Evolutionary conservation across 2,329 filamentous ascomycete genomes (phyloP).

Genomic region (Scedosporium minutisporum): DNA sequence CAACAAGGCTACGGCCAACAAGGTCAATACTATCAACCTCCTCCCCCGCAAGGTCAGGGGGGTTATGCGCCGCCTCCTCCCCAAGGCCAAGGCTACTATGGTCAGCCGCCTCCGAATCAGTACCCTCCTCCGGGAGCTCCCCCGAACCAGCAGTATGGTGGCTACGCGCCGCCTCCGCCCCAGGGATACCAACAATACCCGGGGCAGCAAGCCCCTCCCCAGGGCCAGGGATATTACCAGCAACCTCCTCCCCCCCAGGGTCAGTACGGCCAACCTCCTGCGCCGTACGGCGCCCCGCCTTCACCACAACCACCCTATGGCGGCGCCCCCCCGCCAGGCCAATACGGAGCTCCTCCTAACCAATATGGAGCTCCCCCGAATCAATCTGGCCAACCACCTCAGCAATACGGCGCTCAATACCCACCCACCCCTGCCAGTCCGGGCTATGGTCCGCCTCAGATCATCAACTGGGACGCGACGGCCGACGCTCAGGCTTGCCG

Average conservation of each 20-base stretch:
- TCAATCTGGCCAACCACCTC: slow-evolving; percentile 17
- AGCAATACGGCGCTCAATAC: slow-evolving; percentile 27
- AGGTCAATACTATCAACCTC: slow-evolving; percentile 16
- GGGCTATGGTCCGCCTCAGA: slow-evolving; percentile 66
- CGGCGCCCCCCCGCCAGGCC: slow-evolving; percentile 17
- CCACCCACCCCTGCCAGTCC: slow-evolving; percentile 54
- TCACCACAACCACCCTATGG: slow-evolving; percentile 22
- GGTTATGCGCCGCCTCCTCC: slow-evolving; percentile 17
- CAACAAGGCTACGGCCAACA: slow-evolving; percentile 19
- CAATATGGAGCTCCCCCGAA: slow-evolving; percentile 20
- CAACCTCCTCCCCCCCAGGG: slow-evolving; percentile 15
- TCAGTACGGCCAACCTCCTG: slow-evolving; percentile 18
- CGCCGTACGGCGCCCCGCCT: slow-evolving; percentile 31
- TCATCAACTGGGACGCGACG: slow-evolving; percentile 58
- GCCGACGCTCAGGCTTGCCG: slow-evolving; percentile 63
- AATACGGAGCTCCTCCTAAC: slow-evolving; percentile 26
- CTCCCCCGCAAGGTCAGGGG: slow-evolving; percentile 12
- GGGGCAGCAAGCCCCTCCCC: slow-evolving; percentile 23
- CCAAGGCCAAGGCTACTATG: slow-evolving; percentile 8
- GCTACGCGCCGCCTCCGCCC: slow-evolving; percentile 12
- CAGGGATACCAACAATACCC: slow-evolving; percentile 21
- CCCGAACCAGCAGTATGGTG: slow-evolving; percentile 5
- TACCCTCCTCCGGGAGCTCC: slow-evolving; percentile 5
- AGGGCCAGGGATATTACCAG: slow-evolving; percentile 19
- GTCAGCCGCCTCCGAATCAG: slow-evolving; percentile 13